Evolutionary conservation across 805 yeast species (phyloP), one percentile per base, ranked within the genome.

Genomic region (Torulaspora franciscae): DNA sequence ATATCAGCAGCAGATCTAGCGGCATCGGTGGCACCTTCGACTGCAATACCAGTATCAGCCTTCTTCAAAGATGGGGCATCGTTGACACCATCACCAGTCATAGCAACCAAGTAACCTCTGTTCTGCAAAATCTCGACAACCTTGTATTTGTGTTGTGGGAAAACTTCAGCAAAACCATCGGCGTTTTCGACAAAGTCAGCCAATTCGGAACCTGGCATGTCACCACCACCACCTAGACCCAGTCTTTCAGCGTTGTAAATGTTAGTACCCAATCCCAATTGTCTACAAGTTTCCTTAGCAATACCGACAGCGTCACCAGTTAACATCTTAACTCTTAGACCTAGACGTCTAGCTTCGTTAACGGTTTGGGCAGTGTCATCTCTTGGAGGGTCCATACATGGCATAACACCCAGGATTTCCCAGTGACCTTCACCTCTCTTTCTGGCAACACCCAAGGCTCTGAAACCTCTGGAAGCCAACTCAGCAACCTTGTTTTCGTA

Each of bases 61-160:
- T 88, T 88, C 88, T 88, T 88, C 75, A 88, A 80, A 56, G 96
- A 88, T 66, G 96, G 96, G 64, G 96, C 95, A 75, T 88, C 96
- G 79, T 88, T 88, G 69, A 88, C 96, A 86, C 96, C 96, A 70
- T 88, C 96, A 85, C 96, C 96, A 78, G 96, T 88, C 96, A 88
- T 88, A 73, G 96, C 96, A 75, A 89, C 95, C 75, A 88, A 80
- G 83, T 85, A 87, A 74, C 96, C 96, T 80, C 95, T 83, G 70
- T 83, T 79, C 79, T 88, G 96, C 72, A 88, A 80, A 69, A 87
- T 86, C 76, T 87, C 95, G 72, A 88, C 96, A 65, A 90, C 95
- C 69, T 83, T 86, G 78, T 85, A 87, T 77, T 88, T 88, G 79
- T 88, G 96, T 79, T 88, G 95, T 61, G 96, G 96, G 95, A 88